Evolutionary conservation across 768 basidiomycete genomes (phyloP), one percentile per base, ranked within the genome.

Genomic region (Rhizopogon roseolus): DNA sequence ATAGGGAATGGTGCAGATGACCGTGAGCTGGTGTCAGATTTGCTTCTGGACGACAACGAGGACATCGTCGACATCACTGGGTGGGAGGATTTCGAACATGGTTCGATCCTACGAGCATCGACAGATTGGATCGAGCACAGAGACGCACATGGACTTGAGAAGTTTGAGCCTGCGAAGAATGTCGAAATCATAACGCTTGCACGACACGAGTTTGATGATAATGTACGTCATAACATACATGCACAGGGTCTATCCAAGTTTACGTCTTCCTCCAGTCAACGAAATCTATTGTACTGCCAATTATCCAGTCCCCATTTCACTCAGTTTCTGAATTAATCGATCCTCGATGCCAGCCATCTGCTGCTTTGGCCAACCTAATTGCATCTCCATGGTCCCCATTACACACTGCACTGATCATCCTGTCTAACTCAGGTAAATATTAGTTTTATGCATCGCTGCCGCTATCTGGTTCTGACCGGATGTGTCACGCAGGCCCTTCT

Each of bases 71-170:
- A 88, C 40, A 71, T 77, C 9, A 81, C 80, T 8, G 66, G 66
- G 5, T 86, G 83, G 81, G 84, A 85, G 61, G 73, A 76, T 19
- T 68, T 69, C 17, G 67, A 66, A 13, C 61, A 73, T 34, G 78
- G 76, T 16, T 73, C 70, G 49, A 68, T 80, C 25, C 64, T 84
- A 19, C 75, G 69, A 16, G 85, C 84, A 6, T 87, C 85, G 2
- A 88, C 87, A 6, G 81, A 85, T 61, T 89, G 88, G 87, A 66
- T 83, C 14, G 85, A 87, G 60, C 82, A 84, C 60, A 74, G 72
- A 22, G 84, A 86, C 62, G 75, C 73, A 1, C 81, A 86, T 59
- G 85, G 84, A 1, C 71, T 84, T 4, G 85, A 88, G 64, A 81
- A 78, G 54, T 81, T 79, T 39, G 86, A 87, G 60, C 80, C 85